Evolutionary conservation across 371 early-diverging fungal species (phyloP).

Genomic region (Rhizopus delemar): DNA sequence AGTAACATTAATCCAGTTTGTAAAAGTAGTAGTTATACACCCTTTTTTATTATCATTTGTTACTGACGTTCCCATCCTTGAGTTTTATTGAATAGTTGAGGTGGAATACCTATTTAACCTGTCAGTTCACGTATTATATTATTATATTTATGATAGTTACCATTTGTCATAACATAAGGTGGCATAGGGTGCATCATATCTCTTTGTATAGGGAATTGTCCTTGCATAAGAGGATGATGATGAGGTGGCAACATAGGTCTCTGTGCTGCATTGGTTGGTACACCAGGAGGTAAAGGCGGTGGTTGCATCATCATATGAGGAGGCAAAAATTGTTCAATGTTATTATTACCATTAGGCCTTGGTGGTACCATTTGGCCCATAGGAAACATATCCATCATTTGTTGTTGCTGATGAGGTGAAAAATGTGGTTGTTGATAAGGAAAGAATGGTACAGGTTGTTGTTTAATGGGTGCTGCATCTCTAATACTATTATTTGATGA

Average conservation of each 20-base stretch:
- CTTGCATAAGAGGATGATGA: constrained; percentile 24
- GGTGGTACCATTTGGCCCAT: constrained; percentile 11
- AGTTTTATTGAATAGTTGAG: constrained; percentile 40
- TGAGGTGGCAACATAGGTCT: constrained; percentile 37
- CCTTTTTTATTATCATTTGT: background rate
- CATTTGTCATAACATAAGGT: constrained; percentile 41
- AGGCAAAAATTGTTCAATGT: constrained; percentile 28
- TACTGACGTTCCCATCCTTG: constrained; percentile 46
- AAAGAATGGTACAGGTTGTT: constrained; percentile 1
- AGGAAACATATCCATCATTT: constrained; percentile 26
- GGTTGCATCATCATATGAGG: constrained; percentile 32
- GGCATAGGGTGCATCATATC: constrained; percentile 34
- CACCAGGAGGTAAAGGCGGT: constrained; percentile 15
- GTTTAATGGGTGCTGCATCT: constrained; percentile 7
- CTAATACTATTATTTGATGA: background rate
- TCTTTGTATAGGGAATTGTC: constrained; percentile 26
- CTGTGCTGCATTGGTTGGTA: constrained; percentile 11
- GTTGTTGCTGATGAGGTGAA: constrained; percentile 15
- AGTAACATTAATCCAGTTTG: no score
- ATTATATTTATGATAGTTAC: constrained; percentile 14
- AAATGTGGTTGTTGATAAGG: constrained; percentile 16
- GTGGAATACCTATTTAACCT: constrained; percentile 26
- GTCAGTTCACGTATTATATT: background rate
- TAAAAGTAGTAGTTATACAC: background rate
- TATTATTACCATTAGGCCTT: constrained; percentile 8